These are phyloP conservation scores for Penicillium taxi DNA, from an alignment of 495 filamentous ascomycete genomes.

Conservation along the genomic window DNA sequence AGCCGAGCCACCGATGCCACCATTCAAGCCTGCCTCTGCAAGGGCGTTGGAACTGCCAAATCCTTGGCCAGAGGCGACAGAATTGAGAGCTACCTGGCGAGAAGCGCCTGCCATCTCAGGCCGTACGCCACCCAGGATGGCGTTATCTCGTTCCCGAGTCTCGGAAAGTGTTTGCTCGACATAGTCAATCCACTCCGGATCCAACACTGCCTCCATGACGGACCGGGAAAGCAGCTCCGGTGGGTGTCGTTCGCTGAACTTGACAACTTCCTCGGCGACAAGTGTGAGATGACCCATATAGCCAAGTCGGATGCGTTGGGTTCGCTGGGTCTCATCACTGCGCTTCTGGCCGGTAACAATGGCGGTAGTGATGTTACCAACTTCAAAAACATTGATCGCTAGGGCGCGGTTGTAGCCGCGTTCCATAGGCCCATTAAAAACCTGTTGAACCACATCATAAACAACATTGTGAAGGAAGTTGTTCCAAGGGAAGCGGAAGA, in stretches of 20 bases:
- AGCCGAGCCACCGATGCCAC: conserved; percentile 42
- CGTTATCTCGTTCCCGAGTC: conserved; percentile 93
- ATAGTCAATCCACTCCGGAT: conserved; percentile 85
- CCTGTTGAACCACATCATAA: conserved; percentile 98
- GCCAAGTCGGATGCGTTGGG: conserved; percentile 82
- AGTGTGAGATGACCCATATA: conserved; percentile 99
- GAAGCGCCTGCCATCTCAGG: conserved; percentile 73
- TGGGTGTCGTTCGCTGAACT: conserved; percentile 91
- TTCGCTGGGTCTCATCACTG: conserved; percentile 74
- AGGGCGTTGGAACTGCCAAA: conserved; percentile 60
- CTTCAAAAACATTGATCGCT: conserved; percentile 89
- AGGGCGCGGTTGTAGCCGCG: conserved; percentile 86
- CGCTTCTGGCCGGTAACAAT: conserved; percentile 84
- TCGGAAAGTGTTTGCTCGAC: conserved; percentile 91
- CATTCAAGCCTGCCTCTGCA: conserved; percentile 65
- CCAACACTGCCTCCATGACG: conserved; percentile 82
- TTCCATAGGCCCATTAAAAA: conserved; percentile 98
- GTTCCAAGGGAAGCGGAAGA: conserved; percentile 99
- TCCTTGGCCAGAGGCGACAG: conserved; percentile 50
- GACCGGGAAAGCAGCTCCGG: conserved; percentile 75
- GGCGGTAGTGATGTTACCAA: conserved; percentile 77
- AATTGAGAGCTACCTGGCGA: conserved; percentile 57
- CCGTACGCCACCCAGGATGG: conserved; percentile 91
- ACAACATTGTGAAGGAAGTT: conserved; percentile 99
- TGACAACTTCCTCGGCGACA: conserved; percentile 97